These are phyloP conservation scores for Prototheca stagnorum DNA, from an alignment of 163 green algal species.

Conservation along the genomic window DNA sequence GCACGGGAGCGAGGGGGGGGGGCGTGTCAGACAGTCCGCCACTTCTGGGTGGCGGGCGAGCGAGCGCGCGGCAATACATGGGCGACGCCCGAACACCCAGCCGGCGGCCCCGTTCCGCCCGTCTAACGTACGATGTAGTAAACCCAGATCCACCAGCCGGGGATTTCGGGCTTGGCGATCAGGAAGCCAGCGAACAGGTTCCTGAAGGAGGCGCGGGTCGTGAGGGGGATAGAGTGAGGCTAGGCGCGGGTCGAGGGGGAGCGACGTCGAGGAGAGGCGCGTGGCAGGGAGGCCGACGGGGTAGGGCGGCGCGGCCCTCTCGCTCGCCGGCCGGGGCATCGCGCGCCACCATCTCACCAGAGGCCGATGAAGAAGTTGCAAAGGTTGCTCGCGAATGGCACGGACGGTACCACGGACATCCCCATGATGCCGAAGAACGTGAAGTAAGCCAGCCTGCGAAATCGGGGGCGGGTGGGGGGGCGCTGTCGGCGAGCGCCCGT, in stretches of 20 bases:
- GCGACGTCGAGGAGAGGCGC: no score
- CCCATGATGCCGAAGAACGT: conserved; percentile 21
- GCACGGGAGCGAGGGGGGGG: conserved; percentile 27
- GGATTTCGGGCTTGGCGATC: background rate
- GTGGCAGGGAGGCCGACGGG: no score
- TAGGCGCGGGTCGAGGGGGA: no score
- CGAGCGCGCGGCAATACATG: background rate
- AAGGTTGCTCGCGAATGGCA: conserved; percentile 15
- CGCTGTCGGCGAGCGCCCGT: no score
- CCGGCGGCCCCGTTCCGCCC: no score
- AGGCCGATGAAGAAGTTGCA: conserved; percentile 21
- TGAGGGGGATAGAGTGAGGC: no score
- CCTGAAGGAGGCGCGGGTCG: conserved; percentile 13
- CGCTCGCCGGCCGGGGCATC: no score
- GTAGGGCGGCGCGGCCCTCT: no score
- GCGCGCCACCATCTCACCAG: no score
- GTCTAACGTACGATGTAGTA: no score
- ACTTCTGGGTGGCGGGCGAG: background rate
- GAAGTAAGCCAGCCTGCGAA: conserved; percentile 15
- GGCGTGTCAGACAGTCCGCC: conserved; percentile 1
- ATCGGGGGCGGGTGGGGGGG: no score
- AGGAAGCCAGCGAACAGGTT: conserved; percentile 23
- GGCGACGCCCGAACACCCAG: no score
- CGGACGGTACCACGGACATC: conserved; percentile 19
- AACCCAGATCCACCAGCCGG: conserved; percentile 8